phyloP scores from a whole-genome alignment of 2,329 filamentous ascomycete genomes.

The Domatiomyces catenatus region DNA sequence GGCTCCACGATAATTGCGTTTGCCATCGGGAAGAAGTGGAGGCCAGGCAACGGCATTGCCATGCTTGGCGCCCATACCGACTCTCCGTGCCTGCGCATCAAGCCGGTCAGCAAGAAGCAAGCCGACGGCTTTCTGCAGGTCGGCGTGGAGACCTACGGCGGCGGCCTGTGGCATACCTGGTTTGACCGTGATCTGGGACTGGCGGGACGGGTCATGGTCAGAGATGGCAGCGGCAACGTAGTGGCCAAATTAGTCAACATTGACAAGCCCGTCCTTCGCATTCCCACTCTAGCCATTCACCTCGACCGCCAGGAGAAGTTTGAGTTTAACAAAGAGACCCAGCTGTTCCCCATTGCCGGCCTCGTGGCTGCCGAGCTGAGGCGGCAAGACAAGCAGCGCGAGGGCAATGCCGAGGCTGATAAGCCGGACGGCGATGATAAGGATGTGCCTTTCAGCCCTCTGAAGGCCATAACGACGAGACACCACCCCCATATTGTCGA shows the following conservation, averaged over 20 bases:
- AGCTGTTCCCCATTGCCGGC: constrained; percentile 85
- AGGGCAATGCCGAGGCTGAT: constrained; percentile 16
- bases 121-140: constrained; percentile 82
- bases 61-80: constrained; percentile 96
- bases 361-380: constrained; percentile 80
- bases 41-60: constrained; percentile 72
- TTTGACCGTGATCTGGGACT: constrained; percentile 90
- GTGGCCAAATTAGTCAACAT: constrained; percentile 78
- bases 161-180: constrained; percentile 95
- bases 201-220: constrained; percentile 74
- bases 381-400: constrained; percentile 37
- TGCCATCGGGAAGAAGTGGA: constrained; percentile 79
- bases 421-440: constrained; percentile 32
- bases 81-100: constrained; percentile 78
- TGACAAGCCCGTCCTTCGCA: constrained; percentile 74
- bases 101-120: constrained; percentile 83
- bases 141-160: constrained; percentile 91
- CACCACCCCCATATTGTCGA: constrained; percentile 82
- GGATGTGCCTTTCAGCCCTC: constrained; percentile 47
- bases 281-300: constrained; percentile 89
- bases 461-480: constrained; percentile 62
- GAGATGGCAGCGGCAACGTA: constrained; percentile 56
- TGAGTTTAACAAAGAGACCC: constrained; percentile 90
- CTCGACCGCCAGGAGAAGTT: constrained; percentile 76
- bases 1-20: constrained; percentile 85